These are phyloP conservation scores for Echinosophora koreensis DNA, from an alignment of 306 rosid species.

Conservation along the genomic window DNA sequence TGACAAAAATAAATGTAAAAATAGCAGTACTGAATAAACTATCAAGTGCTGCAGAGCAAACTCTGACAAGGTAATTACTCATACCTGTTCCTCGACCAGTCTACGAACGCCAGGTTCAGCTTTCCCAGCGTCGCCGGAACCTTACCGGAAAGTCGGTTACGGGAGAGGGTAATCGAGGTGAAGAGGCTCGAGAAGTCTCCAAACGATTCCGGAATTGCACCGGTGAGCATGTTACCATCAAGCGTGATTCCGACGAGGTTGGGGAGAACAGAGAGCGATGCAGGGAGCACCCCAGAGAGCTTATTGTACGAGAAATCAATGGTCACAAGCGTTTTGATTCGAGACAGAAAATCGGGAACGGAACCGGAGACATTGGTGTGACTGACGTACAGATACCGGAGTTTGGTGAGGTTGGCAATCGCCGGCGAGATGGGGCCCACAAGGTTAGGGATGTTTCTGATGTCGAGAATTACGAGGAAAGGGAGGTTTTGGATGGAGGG, in stretches of 20 bases:
- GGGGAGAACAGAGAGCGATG: constrained; percentile 40
- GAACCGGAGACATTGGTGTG: constrained; percentile 39
- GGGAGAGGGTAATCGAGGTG: background rate
- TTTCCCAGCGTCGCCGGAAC: constrained; percentile 39
- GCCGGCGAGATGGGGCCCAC: background rate
- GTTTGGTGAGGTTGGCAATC: constrained; percentile 30
- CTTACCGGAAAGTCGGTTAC: constrained; percentile 30
- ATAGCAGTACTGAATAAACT: too few species aligned
- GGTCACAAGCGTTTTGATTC: constrained; percentile 39
- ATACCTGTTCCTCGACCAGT: constrained; percentile 36
- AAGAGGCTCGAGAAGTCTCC: constrained; percentile 25
- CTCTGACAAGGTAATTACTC: too few species aligned
- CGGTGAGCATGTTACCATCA: constrained; percentile 38
- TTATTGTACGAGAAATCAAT: constrained; percentile 42
- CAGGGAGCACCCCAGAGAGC: constrained; percentile 38
- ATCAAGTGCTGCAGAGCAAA: too few species aligned
- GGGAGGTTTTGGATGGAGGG: constrained; percentile 21
- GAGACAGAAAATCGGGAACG: constrained; percentile 33
- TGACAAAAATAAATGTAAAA: too few species aligned
- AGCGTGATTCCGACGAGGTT: constrained; percentile 41
- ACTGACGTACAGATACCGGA: constrained; percentile 1
- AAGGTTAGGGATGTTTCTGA: constrained; percentile 16
- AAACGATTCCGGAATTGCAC: constrained; percentile 41
- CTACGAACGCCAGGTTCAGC: constrained; percentile 38
- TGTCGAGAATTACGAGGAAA: background rate